phyloP scores from a whole-genome alignment of 78 protist genomes.

The Monosiga brevicollis region DNA sequence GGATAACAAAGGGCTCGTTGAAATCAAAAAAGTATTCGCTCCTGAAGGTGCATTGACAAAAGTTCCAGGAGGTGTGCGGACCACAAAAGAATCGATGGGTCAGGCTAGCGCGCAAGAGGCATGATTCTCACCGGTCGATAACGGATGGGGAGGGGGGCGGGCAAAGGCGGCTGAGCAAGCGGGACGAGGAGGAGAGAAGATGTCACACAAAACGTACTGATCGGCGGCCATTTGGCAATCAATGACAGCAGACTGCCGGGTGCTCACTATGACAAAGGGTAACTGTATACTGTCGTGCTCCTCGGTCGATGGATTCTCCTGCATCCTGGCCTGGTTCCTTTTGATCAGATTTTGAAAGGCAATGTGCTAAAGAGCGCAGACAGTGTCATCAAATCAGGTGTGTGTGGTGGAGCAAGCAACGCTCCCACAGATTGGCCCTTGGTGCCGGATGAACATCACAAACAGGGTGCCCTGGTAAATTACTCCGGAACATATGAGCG shows the following conservation, averaged over 20 bases:
- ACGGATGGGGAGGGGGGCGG: no score
- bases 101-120: no score
- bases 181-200: no score
- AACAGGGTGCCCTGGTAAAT: no score
- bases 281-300: slow-evolving; percentile 12
- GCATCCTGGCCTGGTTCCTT: slow-evolving; percentile 18
- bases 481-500: no score
- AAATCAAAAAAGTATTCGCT: slow-evolving; percentile 63
- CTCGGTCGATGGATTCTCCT: background rate
- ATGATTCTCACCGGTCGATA: no score
- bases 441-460: no score
- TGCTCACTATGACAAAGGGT: slow-evolving; percentile 71
- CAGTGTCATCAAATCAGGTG: background rate
- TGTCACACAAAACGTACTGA: no score
- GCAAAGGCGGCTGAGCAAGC: no score
- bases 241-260: slow-evolving; percentile 50
- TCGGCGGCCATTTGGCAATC: slow-evolving; percentile 75
- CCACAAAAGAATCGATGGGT: background rate
- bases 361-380: slow-evolving; percentile 1
- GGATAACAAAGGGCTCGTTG: slow-evolving; percentile 61
- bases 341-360: slow-evolving; percentile 1
- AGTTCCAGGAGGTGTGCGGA: background rate
- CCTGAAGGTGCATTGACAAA: background rate
- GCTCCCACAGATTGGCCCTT: no score
- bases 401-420: background rate